A percentile compares a stretch with the other conserved stretches of the same genome.
Evolutionary conservation across 352 stramenopile genomes (phyloP).

Genomic region (Aphanomyces cochlioides): DNA sequence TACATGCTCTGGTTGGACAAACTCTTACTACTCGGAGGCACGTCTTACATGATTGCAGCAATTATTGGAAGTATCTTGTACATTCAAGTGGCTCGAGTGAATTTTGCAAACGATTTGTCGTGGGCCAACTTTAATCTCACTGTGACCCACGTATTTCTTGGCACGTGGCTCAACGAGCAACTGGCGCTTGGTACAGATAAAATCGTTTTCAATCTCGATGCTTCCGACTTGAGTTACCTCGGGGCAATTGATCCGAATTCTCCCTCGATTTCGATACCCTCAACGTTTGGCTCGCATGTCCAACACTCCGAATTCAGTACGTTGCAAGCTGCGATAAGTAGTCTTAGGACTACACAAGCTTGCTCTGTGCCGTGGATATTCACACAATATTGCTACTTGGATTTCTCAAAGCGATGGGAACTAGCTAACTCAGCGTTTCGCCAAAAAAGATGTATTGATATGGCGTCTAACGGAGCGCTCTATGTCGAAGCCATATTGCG

Average conservation of each 20-base stretch:
- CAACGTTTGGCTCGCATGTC: neutral
- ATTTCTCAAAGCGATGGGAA: neutral
- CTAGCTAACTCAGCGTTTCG: neutral
- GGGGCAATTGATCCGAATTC: too few species aligned
- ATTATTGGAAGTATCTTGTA: slow-evolving; percentile 15
- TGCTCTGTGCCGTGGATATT: neutral
- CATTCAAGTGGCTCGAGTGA: neutral
- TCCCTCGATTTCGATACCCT: neutral
- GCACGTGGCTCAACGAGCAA: slow-evolving; percentile 10
- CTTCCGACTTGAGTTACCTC: too few species aligned
- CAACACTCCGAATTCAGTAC: slow-evolving; percentile 1
- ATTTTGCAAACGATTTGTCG: slow-evolving; percentile 7
- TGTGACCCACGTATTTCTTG: slow-evolving; percentile 8
- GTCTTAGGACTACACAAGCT: neutral
- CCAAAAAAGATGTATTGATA: slow-evolving; percentile 1
- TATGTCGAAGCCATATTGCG: slow-evolving; percentile 4
- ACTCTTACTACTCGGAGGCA: neutral
- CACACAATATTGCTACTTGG: slow-evolving; percentile 13
- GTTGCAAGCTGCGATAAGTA: neutral
- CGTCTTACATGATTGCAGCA: neutral
- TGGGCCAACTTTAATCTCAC: slow-evolving; percentile 16
- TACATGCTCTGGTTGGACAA: too few species aligned
- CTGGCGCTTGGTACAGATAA: neutral
- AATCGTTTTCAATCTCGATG: too few species aligned
- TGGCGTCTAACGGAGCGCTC: slow-evolving; percentile 4